Conservation (phyloP, 2,329 filamentous ascomycete species). For the Colletotrichum cuscutae region DNA sequence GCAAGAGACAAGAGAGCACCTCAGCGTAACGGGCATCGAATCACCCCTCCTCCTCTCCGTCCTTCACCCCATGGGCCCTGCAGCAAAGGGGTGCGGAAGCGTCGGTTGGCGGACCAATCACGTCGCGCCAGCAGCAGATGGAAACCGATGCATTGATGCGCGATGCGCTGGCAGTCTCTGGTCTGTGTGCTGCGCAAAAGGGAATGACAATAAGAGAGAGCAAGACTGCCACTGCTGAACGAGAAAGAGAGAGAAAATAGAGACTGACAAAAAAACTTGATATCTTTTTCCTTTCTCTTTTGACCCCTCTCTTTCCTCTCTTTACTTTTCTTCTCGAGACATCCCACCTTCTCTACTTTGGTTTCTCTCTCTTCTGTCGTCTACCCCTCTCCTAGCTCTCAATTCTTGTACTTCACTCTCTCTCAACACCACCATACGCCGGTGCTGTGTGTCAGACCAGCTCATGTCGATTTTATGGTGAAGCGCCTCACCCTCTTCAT, state of each 20-base stretch:
- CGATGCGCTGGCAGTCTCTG: constrained; percentile 42
- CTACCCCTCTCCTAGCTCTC: not conserved
- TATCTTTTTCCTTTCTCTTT: not conserved
- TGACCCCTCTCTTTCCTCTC: not conserved
- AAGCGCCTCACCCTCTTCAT: not conserved
- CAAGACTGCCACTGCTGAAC: not conserved
- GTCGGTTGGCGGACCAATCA: constrained; percentile 32
- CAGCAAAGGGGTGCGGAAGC: constrained; percentile 13
- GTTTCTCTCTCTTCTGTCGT: not conserved
- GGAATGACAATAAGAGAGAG: constrained; percentile 28
- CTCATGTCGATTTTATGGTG: not conserved
- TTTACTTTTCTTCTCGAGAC: not conserved
- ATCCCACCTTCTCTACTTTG: not conserved
- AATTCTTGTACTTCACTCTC: not conserved
- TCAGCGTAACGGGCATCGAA: not conserved
- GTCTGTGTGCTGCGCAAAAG: constrained; percentile 50
- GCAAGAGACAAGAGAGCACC: not conserved
- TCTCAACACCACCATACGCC: not conserved
- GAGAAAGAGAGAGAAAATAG: not conserved
- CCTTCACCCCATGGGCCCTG: constrained; percentile 4
- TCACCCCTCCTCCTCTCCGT: not conserved
- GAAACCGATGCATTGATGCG: constrained; percentile 34
- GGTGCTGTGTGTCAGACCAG: not conserved
- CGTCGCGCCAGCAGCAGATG: constrained; percentile 5
- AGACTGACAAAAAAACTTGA: constrained; percentile 3